Evolutionary conservation across 345 rosid species (phyloP).

Genomic region (Corchorus capsularis): DNA sequence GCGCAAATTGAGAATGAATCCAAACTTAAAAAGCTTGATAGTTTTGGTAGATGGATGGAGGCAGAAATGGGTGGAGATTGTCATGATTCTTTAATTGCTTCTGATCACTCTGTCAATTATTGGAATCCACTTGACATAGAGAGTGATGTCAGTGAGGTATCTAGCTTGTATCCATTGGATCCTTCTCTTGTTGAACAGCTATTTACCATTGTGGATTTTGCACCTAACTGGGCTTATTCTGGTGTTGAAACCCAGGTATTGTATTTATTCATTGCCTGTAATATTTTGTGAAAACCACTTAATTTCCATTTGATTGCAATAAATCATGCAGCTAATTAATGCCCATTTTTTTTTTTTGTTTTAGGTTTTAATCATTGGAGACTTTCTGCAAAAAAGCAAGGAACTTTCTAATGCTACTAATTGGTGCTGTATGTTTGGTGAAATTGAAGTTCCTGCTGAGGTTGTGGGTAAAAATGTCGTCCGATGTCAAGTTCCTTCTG

Average conservation of each 20-base stretch:
- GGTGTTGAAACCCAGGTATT: conserved; percentile 54
- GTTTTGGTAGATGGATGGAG: conserved; percentile 89
- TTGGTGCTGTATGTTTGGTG: conserved; percentile 81
- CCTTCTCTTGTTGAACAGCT: conserved; percentile 88
- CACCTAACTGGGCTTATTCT: conserved; percentile 69
- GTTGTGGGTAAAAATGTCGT: conserved; percentile 49
- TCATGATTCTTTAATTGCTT: conserved; percentile 71
- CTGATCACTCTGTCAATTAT: conserved; percentile 63
- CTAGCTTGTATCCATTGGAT: conserved; percentile 42
- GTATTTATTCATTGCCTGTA: conserved; percentile 26
- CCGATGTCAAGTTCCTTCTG: conserved; percentile 55
- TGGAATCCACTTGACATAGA: conserved; percentile 62
- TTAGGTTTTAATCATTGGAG: conserved; percentile 59
- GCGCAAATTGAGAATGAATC: conserved; percentile 40
- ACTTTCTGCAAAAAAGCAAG: conserved; percentile 49
- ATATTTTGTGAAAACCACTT: conserved; percentile 14
- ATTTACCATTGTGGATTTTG: conserved; percentile 66
- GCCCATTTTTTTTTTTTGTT: conserved; percentile 5
- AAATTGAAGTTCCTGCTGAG: conserved; percentile 68
- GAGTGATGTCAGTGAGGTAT: conserved; percentile 67
- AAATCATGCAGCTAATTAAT: conserved; percentile 9
- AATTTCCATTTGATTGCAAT: conserved; percentile 6
- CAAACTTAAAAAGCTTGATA: conserved; percentile 72
- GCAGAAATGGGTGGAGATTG: conserved; percentile 77
- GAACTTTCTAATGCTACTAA: conserved; percentile 36